These are phyloP conservation scores for Fusarium sp. DNA, from an alignment of 2,329 filamentous ascomycete genomes.

Conservation along the genomic window DNA sequence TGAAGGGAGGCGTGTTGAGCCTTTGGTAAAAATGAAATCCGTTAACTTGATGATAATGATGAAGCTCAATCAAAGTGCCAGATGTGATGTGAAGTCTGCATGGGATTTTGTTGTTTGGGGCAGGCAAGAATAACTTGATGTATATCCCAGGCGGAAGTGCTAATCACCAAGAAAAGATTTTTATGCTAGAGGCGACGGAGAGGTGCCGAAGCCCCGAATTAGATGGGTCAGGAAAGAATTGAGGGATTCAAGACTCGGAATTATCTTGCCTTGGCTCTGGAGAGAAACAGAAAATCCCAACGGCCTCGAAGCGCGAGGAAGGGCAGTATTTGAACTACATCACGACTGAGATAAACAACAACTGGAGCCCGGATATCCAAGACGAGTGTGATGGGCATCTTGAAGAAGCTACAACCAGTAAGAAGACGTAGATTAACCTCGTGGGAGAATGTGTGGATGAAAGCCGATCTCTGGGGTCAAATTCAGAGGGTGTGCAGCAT, in stretches of 20 bases:
- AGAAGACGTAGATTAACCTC: slow-evolving; percentile 41
- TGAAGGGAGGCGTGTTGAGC: slow-evolving; percentile 14
- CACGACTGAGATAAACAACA: slow-evolving; percentile 25
- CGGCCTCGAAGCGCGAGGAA: slow-evolving; percentile 28
- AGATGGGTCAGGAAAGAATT: slow-evolving; percentile 12
- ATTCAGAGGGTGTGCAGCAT: slow-evolving; percentile 23
- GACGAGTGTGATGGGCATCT: slow-evolving; percentile 31
- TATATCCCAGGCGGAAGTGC: slow-evolving; percentile 14
- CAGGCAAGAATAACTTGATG: slow-evolving; percentile 9
- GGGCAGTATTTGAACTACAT: slow-evolving; percentile 48
- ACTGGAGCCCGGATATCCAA: slow-evolving; percentile 34
- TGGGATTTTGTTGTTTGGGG: slow-evolving; percentile 2
- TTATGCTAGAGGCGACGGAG: slow-evolving; percentile 29
- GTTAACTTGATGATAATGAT: not conserved
- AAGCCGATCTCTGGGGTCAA: slow-evolving; percentile 41
- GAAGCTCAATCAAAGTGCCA: slow-evolving; percentile 6
- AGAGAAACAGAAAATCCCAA: slow-evolving; percentile 10
- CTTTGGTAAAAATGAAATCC: slow-evolving; percentile 3
- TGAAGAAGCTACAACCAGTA: slow-evolving; percentile 41
- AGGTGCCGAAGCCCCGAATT: slow-evolving; percentile 14
- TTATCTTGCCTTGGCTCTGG: slow-evolving; percentile 26
- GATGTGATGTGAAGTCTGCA: not conserved
- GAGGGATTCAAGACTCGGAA: slow-evolving; percentile 26
- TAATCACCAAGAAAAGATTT: slow-evolving; percentile 28
- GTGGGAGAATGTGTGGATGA: slow-evolving; percentile 49